Conservation (phyloP, 2,329 filamentous ascomycete species). For the Botrytis aclada region DNA sequence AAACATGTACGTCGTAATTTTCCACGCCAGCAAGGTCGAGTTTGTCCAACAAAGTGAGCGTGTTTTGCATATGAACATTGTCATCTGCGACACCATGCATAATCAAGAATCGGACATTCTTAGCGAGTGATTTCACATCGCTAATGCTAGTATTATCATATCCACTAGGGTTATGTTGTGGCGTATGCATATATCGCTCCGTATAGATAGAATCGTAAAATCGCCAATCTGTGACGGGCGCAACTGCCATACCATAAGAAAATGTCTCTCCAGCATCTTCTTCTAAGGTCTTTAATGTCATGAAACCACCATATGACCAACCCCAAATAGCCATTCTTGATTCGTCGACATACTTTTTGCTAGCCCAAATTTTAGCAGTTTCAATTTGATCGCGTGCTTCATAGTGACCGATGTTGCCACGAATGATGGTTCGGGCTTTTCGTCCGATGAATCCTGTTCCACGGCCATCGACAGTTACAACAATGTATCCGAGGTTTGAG, state of each 20-base stretch:
- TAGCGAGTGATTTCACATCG: constrained; percentile 68
- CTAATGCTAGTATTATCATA: constrained; percentile 73
- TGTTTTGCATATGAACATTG: constrained; percentile 97
- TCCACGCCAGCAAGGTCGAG: constrained; percentile 77
- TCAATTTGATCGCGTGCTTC: constrained; percentile 91
- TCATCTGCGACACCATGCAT: constrained; percentile 98
- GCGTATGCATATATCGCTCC: constrained; percentile 95
- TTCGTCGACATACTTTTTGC: constrained; percentile 78
- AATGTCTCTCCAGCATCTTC: constrained; percentile 86
- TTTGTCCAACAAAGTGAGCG: constrained; percentile 79
- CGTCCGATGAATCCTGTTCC: constrained; percentile 91
- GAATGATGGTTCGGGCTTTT: constrained; percentile 74
- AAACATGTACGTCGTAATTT: constrained; percentile 96
- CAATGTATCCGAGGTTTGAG: constrained; percentile 81
- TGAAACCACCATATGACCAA: constrained; percentile 96
- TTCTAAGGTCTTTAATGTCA: constrained; percentile 92
- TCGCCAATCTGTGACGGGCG: constrained; percentile 96
- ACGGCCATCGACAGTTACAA: constrained; percentile 89
- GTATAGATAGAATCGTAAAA: constrained; percentile 95
- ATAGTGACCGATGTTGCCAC: constrained; percentile 78
- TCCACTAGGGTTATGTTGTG: constrained; percentile 73
- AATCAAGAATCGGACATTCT: constrained; percentile 83
- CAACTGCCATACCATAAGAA: constrained; percentile 95
- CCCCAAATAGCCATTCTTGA: constrained; percentile 91
- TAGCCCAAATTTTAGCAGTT: constrained; percentile 78